Evolutionary conservation across 1,284 basidiomycete species (phyloP), one percentile per base, ranked within the genome.

Genomic region (Cutaneotrichosporon sp.): DNA sequence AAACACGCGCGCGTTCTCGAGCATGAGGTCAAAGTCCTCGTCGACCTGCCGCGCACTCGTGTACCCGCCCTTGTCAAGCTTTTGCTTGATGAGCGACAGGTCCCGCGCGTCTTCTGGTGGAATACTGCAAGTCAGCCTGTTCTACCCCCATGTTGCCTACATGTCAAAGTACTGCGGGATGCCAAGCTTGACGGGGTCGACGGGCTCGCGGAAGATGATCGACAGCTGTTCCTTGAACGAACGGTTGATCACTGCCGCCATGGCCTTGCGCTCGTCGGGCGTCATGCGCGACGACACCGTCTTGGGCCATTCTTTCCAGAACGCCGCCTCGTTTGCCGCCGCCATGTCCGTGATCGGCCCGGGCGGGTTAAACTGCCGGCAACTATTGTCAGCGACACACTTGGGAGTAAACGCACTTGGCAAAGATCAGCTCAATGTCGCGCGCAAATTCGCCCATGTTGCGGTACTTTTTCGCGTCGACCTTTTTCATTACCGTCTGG

Each of bases 291-390:
- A 83, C 62, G 88, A 86, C 65, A 80, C 80, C 0, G 79, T 80
- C 70, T 88, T 90, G 33, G 81, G 73, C 92, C 94, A 98, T 71
- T 97, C 92, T 65, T 83, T 85, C 76, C 84, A 87, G 77, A 85
- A 91, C 7, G 75, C 79, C 49, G 80, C 81, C 70, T 97, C 87
- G 23, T 91, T 80, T 4, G 76, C 74, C 50, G 87, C 84, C 1
- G 88, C 89, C 61, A 79, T 76, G 44, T 83, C 84, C 0, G 90
- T 91, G 21, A 69, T 66, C 26, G 63, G 57, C 21, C 81, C 81
- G 18, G 85, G 81, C 20, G 87, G 87, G 65, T 97, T 97, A 79
- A 96, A 97, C 62, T 84, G 80, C 18, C 87, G 82, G 71, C 90
- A 92, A 47, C 63, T 69, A 43, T 36, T 2, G 48, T 58, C 43